Conservation (phyloP, 441 rosid genomes). For the Populus hybrid region DNA sequence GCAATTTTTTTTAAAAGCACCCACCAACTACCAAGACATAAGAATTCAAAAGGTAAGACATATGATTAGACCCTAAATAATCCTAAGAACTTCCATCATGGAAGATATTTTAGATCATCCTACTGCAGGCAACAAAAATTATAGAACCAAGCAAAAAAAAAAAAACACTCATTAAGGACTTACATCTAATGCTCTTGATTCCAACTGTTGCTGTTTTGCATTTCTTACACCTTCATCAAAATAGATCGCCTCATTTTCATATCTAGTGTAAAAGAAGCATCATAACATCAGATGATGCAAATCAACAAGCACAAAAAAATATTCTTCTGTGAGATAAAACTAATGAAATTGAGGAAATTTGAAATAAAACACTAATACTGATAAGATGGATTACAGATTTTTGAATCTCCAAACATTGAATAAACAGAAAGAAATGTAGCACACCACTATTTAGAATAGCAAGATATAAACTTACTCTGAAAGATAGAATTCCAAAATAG, state of each 20-base stretch:
- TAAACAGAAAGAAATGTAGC: not conserved
- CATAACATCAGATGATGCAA: not conserved
- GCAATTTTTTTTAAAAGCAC: not conserved
- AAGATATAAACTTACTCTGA: slow-evolving; percentile 55
- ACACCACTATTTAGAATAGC: not conserved
- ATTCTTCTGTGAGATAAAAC: not conserved
- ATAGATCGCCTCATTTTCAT: slow-evolving; percentile 65
- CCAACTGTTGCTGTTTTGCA: slow-evolving; percentile 49
- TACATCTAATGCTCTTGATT: slow-evolving; percentile 70
- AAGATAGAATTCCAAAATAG: slow-evolving; percentile 55
- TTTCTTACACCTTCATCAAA: slow-evolving; percentile 79
- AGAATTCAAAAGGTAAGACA: not conserved
- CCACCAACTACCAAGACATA: not conserved
- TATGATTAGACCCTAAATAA: not conserved
- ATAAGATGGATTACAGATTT: not conserved
- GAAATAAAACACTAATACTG: not conserved
- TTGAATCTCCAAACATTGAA: not conserved
- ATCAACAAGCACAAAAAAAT: not conserved
- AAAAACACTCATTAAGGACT: slow-evolving; percentile 9
- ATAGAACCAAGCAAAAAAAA: not conserved
- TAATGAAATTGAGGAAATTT: not conserved
- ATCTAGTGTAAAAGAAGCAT: slow-evolving; percentile 32
- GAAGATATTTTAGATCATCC: not conserved
- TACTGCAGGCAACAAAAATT: not conserved
- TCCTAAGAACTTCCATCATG: not conserved